A percentile compares a stretch with the other conserved stretches of the same genome.
phyloP scores from a whole-genome alignment of 768 basidiomycete genomes.

The Boletus reticuloceps region DNA sequence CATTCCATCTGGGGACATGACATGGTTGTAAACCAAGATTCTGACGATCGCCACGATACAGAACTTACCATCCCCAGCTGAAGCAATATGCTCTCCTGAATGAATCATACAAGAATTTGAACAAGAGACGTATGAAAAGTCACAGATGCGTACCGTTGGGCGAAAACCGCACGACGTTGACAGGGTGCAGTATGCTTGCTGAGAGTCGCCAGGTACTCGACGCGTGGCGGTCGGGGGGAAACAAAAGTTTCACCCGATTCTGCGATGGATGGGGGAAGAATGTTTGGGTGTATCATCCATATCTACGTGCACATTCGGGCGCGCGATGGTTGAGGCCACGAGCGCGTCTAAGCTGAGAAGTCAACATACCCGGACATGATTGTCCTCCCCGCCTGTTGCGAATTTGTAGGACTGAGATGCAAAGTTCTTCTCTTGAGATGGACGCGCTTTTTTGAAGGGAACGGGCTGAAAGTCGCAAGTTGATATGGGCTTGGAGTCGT shows the following conservation, averaged over 20 bases:
- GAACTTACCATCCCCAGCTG: slow-evolving; percentile 90
- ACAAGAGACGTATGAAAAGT: neutral
- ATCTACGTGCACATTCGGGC: slow-evolving; percentile 45
- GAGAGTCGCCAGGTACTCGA: slow-evolving; percentile 94
- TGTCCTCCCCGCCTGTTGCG: slow-evolving; percentile 95
- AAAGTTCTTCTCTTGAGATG: slow-evolving; percentile 52
- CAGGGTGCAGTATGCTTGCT: slow-evolving; percentile 89
- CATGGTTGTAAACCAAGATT: neutral
- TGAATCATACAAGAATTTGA: neutral
- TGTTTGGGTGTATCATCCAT: slow-evolving; percentile 95
- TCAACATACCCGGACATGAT: slow-evolving; percentile 86
- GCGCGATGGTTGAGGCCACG: slow-evolving; percentile 6
- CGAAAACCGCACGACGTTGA: slow-evolving; percentile 95
- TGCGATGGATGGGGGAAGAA: slow-evolving; percentile 61
- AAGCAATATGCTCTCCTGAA: slow-evolving; percentile 86
- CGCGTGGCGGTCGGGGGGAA: slow-evolving; percentile 66
- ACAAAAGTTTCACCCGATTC: slow-evolving; percentile 34
- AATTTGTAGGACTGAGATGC: slow-evolving; percentile 79
- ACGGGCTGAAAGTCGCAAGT: slow-evolving; percentile 94
- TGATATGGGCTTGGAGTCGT: slow-evolving; percentile 93
- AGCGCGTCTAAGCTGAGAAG: slow-evolving; percentile 8
- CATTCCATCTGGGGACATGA: slow-evolving; percentile 74
- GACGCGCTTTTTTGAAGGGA: slow-evolving; percentile 78
- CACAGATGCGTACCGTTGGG: slow-evolving; percentile 71
- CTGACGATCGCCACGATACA: slow-evolving; percentile 1